Conservation (phyloP, 2,329 filamentous ascomycete genomes). For the Cladosporium sp. region DNA sequence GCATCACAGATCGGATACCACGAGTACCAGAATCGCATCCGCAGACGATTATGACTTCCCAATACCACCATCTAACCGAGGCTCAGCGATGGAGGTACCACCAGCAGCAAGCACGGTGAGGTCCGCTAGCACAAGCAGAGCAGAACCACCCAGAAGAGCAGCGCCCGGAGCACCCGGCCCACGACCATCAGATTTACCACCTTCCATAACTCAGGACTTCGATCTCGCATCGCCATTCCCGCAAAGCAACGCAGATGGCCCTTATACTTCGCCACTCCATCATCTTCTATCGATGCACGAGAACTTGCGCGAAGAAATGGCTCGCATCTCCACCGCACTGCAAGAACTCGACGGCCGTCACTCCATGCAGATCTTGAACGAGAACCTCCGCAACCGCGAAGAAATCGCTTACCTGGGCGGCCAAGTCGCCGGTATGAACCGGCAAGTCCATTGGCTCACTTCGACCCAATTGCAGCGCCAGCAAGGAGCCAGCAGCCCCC, state of each 20-base stretch:
- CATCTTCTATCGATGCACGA: constrained; percentile 65
- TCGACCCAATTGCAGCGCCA: constrained; percentile 56
- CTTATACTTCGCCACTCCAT: constrained; percentile 53
- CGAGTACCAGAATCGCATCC: neutral
- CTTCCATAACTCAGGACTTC: constrained; percentile 32
- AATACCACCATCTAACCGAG: constrained; percentile 17
- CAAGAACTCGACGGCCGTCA: constrained; percentile 62
- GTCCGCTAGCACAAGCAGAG: constrained; percentile 5
- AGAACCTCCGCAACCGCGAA: constrained; percentile 62
- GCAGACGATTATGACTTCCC: constrained; percentile 21
- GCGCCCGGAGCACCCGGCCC: constrained; percentile 27
- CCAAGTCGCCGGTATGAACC: constrained; percentile 59
- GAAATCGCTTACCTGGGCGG: constrained; percentile 64
- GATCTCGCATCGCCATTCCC: constrained; percentile 33
- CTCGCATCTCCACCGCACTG: constrained; percentile 56
- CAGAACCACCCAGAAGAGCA: constrained; percentile 19
- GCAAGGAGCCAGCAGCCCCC: constrained; percentile 23
- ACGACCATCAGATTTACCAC: constrained; percentile 28
- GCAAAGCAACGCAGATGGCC: constrained; percentile 33
- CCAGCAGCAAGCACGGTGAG: neutral
- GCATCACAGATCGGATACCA: constrained; percentile 11
- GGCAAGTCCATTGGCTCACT: constrained; percentile 66
- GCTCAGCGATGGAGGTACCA: constrained; percentile 1
- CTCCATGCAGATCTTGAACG: constrained; percentile 65
- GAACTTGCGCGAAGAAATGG: constrained; percentile 61